Conservation (phyloP, 202 grass and related monocot species). For the Setaria viridis region DNA sequence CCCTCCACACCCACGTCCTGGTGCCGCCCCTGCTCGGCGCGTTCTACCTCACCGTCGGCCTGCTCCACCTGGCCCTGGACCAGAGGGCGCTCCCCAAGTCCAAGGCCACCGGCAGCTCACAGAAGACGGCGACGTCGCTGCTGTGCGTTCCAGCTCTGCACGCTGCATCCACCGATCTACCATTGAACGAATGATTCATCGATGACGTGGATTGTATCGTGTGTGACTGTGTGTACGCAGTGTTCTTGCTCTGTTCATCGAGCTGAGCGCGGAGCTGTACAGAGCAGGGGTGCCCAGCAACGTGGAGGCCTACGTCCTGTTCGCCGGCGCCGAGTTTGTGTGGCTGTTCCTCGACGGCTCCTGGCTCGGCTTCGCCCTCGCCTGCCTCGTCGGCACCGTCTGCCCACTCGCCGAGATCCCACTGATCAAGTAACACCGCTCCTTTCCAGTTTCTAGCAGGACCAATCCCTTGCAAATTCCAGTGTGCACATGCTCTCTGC, state of each 20-base stretch:
- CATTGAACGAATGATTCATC: background rate
- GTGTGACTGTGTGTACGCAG: slow-evolving; percentile 37
- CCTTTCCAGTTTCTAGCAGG: too few relatives aligned
- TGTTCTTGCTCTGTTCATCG: slow-evolving; percentile 76
- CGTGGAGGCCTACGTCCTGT: slow-evolving; percentile 68
- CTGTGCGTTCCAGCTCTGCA: slow-evolving; percentile 41
- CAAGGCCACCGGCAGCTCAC: slow-evolving; percentile 58
- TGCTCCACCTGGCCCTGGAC: slow-evolving; percentile 76
- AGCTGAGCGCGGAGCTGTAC: slow-evolving; percentile 91
- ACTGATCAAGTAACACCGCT: slow-evolving; percentile 68
- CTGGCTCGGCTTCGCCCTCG: slow-evolving; percentile 85
- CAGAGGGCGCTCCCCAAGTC: slow-evolving; percentile 45
- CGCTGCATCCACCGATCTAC: background rate
- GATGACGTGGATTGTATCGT: background rate
- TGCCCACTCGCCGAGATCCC: slow-evolving; percentile 88
- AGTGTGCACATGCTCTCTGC: background rate
- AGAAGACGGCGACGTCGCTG: slow-evolving; percentile 66
- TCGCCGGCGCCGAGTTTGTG: slow-evolving; percentile 69
- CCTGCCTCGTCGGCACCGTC: slow-evolving; percentile 77
- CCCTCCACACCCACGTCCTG: slow-evolving; percentile 76
- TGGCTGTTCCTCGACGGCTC: slow-evolving; percentile 83
- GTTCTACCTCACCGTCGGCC: slow-evolving; percentile 78
- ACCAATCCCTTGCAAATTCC: background rate
- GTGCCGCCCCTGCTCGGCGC: slow-evolving; percentile 87
- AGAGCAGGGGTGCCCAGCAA: slow-evolving; percentile 67